Percentiles rank a stretch among this genome's conserved stretches.
These are phyloP conservation scores for Phaeotremella skinneri DNA, from an alignment of 768 basidiomycete genomes.

Conservation along the genomic window DNA sequence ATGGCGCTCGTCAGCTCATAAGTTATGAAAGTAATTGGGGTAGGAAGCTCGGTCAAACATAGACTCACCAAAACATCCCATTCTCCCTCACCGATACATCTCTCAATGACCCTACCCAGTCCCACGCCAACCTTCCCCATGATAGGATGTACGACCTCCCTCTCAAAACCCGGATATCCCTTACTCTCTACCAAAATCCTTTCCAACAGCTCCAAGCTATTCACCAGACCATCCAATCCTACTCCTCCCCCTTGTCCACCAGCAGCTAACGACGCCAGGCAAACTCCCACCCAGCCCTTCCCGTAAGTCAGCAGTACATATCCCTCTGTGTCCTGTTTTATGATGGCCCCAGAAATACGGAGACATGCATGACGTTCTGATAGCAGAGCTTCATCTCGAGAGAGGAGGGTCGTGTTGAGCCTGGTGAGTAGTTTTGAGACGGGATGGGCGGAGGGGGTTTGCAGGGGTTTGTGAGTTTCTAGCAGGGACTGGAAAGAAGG, in stretches of 20 bases:
- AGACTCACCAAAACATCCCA: slow-evolving; percentile 22
- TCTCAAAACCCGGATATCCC: slow-evolving; percentile 38
- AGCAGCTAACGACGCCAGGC: slow-evolving; percentile 16
- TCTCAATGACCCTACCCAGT: slow-evolving; percentile 21
- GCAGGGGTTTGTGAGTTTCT: slow-evolving; percentile 27
- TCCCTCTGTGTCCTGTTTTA: slow-evolving; percentile 37
- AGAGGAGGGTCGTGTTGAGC: slow-evolving; percentile 15
- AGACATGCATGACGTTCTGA: background rate
- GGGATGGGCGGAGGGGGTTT: slow-evolving; percentile 23
- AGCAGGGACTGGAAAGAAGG: slow-evolving; percentile 25
- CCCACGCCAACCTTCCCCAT: slow-evolving; percentile 39
- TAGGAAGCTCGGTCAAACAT: background rate
- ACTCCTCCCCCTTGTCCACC: background rate
- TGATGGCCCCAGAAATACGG: slow-evolving; percentile 19
- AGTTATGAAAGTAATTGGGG: background rate
- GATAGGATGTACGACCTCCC: slow-evolving; percentile 37
- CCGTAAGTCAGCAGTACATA: slow-evolving; percentile 35
- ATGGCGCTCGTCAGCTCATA: background rate
- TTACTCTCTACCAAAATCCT: slow-evolving; percentile 21
- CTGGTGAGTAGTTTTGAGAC: slow-evolving; percentile 23
- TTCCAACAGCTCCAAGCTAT: slow-evolving; percentile 15
- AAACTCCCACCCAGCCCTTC: slow-evolving; percentile 30
- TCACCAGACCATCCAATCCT: slow-evolving; percentile 6
- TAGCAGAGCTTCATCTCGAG: slow-evolving; percentile 12
- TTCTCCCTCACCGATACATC: slow-evolving; percentile 10